A percentile compares a stretch with the other conserved stretches of the same genome.
These are phyloP conservation scores for Hypomyces rosellus DNA, from an alignment of 2,329 filamentous ascomycete genomes.

Conservation along the genomic window DNA sequence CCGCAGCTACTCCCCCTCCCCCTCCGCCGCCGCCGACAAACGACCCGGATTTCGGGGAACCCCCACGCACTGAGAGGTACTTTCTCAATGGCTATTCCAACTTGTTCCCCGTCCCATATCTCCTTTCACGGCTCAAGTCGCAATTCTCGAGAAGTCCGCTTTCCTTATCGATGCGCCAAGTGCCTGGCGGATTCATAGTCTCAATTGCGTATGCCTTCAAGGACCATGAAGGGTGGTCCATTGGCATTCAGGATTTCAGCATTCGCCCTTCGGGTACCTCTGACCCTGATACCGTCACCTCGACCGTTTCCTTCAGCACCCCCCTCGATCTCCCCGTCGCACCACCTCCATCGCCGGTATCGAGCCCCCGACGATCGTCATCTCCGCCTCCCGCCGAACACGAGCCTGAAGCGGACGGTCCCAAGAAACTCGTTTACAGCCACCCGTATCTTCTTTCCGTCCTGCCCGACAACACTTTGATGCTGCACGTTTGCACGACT, in stretches of 20 bases:
- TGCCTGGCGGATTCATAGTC: constrained; percentile 59
- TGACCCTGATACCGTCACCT: constrained; percentile 20
- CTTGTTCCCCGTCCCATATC: constrained; percentile 24
- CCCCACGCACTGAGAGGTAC: too few species aligned
- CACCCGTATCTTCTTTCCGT: constrained; percentile 84
- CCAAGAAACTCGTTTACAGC: constrained; percentile 60
- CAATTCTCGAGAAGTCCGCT: constrained; percentile 72
- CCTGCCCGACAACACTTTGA: constrained; percentile 80
- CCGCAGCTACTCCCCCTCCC: too few species aligned
- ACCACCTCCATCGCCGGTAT: constrained; percentile 10
- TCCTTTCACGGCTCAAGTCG: constrained; percentile 74
- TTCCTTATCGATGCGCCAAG: constrained; percentile 73
- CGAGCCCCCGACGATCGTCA: constrained; percentile 9
- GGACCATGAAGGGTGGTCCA: constrained; percentile 74
- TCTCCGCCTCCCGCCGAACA: neutral
- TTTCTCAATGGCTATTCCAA: too few species aligned
- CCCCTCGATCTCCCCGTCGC: constrained; percentile 14
- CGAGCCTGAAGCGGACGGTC: constrained; percentile 33
- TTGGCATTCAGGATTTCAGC: constrained; percentile 85
- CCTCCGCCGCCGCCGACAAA: too few species aligned
- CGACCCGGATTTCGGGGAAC: too few species aligned
- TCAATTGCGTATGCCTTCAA: constrained; percentile 83
- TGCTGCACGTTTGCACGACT: constrained; percentile 70
- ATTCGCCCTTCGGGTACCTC: constrained; percentile 35
- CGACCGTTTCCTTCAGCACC: too few species aligned